Evolutionary conservation across 2,329 filamentous ascomycete genomes (phyloP).

Genomic region (Ciborinia camelliae): DNA sequence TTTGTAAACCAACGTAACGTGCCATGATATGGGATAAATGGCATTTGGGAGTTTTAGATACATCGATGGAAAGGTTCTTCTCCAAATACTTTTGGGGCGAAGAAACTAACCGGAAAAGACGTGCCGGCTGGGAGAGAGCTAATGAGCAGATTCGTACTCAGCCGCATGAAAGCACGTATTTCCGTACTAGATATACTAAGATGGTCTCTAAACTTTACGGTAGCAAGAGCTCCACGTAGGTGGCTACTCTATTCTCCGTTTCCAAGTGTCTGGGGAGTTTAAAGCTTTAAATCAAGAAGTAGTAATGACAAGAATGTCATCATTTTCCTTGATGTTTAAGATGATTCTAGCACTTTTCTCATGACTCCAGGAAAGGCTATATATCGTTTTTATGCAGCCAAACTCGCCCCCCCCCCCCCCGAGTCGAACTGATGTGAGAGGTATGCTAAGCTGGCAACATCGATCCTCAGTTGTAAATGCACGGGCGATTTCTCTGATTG

Average conservation of each 20-base stretch:
- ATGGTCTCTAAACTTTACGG: constrained; percentile 26
- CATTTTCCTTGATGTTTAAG: constrained; percentile 3
- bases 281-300: constrained; percentile 22
- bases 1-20: constrained; percentile 18
- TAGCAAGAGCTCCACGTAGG: constrained; percentile 42
- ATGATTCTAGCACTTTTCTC: constrained; percentile 17
- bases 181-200: background rate
- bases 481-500: background rate
- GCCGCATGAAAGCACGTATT: constrained; percentile 4
- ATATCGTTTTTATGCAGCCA: constrained; percentile 18
- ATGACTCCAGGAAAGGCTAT: constrained; percentile 1
- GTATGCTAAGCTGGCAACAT: constrained; percentile 23
- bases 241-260: constrained; percentile 30
- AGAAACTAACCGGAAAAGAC: constrained; percentile 14
- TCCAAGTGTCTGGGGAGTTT: background rate
- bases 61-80: background rate
- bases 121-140: constrained; percentile 15
- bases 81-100: constrained; percentile 5
- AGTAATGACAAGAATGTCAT: constrained; percentile 20
- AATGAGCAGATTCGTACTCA: constrained; percentile 18
- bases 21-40: constrained; percentile 17
- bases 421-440: constrained; percentile 19
- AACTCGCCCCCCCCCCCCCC: background rate
- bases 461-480: constrained; percentile 9
- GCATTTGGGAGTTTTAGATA: constrained; percentile 15